Base-by-base conservation (phyloP, 108 stramenopile genomes). In the Schizochytrium sp. region DNA sequence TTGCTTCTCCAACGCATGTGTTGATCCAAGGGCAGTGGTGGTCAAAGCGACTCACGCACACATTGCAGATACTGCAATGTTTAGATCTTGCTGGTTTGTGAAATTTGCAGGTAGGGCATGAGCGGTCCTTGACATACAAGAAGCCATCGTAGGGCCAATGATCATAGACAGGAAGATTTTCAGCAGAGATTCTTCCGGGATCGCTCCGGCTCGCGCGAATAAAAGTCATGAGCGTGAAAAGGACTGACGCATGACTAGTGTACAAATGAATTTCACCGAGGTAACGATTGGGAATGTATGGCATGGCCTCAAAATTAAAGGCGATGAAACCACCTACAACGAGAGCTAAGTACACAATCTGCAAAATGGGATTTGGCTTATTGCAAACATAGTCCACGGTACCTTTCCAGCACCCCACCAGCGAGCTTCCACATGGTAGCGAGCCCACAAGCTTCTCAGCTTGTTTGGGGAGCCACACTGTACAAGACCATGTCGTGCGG, bases 101-200 rank as follows among this genome's bases (percentile, higher is more conserved):
- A 57, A 93, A 83, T 56, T 92, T 88, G 88, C 93, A 93, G n/a
- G 93, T 92, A 55, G 92, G 58, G 89, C 93, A 93, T 64, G 91
- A 47, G 12, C 2, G 42, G 28, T 28, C 28, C 2, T 83, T 83
- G 15, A 83, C 76, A 53, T 83, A 83, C 28, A 83, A 53, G n/a
- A 83, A 83, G 1, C 76, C 76, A 40, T 83, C 76, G 28, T 83
- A 83, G 17, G 76, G 76, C 76, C 47, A 55, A 53, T 83, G 76
- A 28, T 83, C 40, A 3, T 38, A 83, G 10, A 10, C n/a, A n/a
- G 50, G 38, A 28, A 38, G 50, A 13, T 47, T 55, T 42, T 83
- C 40, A 12, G 15, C 50, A 47, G 76, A 55, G 76, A 83, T 83
- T 8, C 47, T n/a, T 10, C 76, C 76, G 50, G 76, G 76, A 53